Evolutionary conservation across 2,329 filamentous ascomycete species (phyloP).

Genomic region (Fusarium torreyae): DNA sequence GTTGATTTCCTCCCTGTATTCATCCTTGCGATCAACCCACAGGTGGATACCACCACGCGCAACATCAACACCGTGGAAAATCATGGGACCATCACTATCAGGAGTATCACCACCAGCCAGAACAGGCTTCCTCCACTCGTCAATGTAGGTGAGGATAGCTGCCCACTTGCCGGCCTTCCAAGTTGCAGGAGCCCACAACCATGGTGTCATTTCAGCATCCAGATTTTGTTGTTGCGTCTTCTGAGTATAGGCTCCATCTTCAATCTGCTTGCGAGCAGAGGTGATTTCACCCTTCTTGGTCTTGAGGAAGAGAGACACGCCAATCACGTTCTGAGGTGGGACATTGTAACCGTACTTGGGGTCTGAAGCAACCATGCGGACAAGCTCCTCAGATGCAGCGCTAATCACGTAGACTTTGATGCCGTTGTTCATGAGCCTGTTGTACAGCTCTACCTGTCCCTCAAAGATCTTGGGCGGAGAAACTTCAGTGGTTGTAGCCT

Average conservation of each 20-base stretch:
- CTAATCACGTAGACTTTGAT: constrained; percentile 62
- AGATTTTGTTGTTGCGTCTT: constrained; percentile 52
- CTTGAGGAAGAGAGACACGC: constrained; percentile 58
- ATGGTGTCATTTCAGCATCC: constrained; percentile 58
- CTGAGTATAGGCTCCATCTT: constrained; percentile 54
- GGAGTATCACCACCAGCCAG: constrained; percentile 62
- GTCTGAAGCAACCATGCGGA: constrained; percentile 63
- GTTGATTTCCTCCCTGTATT: constrained; percentile 54
- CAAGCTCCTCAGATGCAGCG: constrained; percentile 61
- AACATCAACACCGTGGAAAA: constrained; percentile 62
- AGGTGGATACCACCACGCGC: constrained; percentile 59
- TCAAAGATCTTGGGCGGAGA: constrained; percentile 56
- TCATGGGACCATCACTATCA: constrained; percentile 61
- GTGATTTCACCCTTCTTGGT: constrained; percentile 53
- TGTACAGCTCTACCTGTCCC: constrained; percentile 61
- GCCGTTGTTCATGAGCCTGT: constrained; percentile 59
- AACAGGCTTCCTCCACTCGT: constrained; percentile 60
- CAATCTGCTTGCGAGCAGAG: constrained; percentile 58
- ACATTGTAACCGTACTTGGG: constrained; percentile 63
- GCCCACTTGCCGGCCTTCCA: constrained; percentile 63
- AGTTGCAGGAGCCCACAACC: constrained; percentile 60
- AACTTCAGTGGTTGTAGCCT: constrained; percentile 50
- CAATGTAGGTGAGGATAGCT: constrained; percentile 60
- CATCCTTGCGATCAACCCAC: constrained; percentile 59
- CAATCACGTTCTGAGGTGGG: constrained; percentile 60